phyloP scores from a whole-genome alignment of 202 grass and related monocot genomes.

The Hordeum pubiflorum region DNA sequence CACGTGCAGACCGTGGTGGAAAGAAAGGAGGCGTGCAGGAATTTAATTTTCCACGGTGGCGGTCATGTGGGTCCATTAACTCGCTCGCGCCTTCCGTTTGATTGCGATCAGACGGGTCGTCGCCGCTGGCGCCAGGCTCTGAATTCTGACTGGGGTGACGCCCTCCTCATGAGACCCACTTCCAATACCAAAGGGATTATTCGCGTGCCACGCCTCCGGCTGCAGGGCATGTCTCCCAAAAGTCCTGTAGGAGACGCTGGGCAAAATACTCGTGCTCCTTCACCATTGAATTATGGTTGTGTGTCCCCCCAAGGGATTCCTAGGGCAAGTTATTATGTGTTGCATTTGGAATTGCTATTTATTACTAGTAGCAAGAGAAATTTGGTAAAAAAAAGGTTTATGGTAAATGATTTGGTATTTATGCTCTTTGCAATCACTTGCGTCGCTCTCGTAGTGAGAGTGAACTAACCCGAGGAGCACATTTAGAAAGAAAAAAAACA shows the following conservation, averaged over 20 bases:
- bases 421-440: background rate
- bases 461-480: no score
- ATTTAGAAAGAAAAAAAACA: no score
- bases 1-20: background rate
- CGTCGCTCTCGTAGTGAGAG: background rate
- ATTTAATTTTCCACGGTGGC: slow-evolving; percentile 16
- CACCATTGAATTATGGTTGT: background rate
- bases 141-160: slow-evolving; percentile 6
- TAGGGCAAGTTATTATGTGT: background rate
- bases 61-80: slow-evolving; percentile 45
- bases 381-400: no score
- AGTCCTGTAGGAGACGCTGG: background rate
- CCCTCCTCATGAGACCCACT: background rate
- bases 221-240: background rate
- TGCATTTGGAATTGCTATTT: background rate
- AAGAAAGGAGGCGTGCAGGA: background rate
- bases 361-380: no score
- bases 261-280: background rate
- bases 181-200: background rate
- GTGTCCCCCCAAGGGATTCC: background rate
- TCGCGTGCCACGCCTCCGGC: background rate
- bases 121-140: background rate
- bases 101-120: slow-evolving; percentile 27
- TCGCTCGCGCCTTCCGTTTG: slow-evolving; percentile 8
- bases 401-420: background rate